These are phyloP conservation scores for Zopfochytrium polystomum DNA, from an alignment of 371 early-diverging fungal species.

Conservation along the genomic window DNA sequence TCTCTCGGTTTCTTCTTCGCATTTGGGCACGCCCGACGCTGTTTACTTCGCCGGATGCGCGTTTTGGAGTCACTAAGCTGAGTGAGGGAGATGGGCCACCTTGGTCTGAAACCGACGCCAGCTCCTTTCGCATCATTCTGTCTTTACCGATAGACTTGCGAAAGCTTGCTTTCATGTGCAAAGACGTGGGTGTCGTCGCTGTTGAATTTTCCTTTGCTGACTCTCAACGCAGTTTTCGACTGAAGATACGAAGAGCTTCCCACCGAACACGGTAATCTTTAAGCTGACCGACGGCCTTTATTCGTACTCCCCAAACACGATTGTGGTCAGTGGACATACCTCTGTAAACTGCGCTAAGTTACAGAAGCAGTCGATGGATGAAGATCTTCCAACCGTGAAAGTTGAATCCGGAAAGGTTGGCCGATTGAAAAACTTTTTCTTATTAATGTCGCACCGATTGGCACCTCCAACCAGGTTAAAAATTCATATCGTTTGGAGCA, in stretches of 20 bases:
- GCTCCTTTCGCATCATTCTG: constrained; percentile 1
- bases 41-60: too few species aligned
- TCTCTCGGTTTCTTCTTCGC: neutral
- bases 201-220: neutral
- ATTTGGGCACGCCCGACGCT: neutral
- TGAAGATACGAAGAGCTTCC: constrained; percentile 6
- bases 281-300: constrained; percentile 13
- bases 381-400: neutral
- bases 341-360: neutral
- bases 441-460: too few species aligned
- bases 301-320: neutral
- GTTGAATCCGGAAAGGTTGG: neutral
- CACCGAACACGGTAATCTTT: constrained; percentile 11
- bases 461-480: too few species aligned
- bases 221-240: constrained; percentile 5
- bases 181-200: constrained; percentile 5
- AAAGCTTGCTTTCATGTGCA: constrained; percentile 6
- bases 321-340: neutral
- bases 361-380: neutral
- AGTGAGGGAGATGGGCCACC: neutral
- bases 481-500: neutral
- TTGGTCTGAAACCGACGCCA: neutral
- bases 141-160: constrained; percentile 1
- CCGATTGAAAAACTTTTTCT: neutral
- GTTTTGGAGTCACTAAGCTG: too few species aligned